A percentile compares a stretch with the other conserved stretches of the same genome.
These are phyloP conservation scores for Paramecium biaurelia DNA, from an alignment of 73 alveolate genomes.

Conservation along the genomic window DNA sequence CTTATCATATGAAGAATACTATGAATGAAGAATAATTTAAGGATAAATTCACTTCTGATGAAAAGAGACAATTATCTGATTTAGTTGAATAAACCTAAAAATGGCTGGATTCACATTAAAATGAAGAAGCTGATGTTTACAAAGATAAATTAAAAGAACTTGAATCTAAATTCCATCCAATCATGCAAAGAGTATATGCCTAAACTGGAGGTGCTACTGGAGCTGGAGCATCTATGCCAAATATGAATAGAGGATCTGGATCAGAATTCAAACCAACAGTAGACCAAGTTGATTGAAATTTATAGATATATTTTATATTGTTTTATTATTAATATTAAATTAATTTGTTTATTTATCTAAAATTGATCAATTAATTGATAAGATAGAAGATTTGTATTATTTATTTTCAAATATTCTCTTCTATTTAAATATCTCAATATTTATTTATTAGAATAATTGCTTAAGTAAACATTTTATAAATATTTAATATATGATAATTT, in stretches of 20 bases:
- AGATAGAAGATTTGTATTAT: neutral
- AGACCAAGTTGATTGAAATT: neutral
- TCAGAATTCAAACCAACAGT: slow-evolving; percentile 2
- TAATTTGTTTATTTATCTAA: neutral
- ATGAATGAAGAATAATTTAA: slow-evolving; percentile 73
- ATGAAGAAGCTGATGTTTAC: slow-evolving; percentile 27
- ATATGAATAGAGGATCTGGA: slow-evolving; percentile 17
- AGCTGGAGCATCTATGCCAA: slow-evolving; percentile 78
- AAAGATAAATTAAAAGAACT: slow-evolving; percentile 76
- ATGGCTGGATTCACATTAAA: slow-evolving; percentile 41
- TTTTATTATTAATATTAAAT: too few species aligned
- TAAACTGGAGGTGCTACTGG: slow-evolving; percentile 71
- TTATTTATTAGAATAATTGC: neutral
- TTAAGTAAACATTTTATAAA: slow-evolving; percentile 22
- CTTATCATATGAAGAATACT: slow-evolving; percentile 67
- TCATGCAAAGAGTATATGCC: slow-evolving; percentile 85
- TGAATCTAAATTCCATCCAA: slow-evolving; percentile 87
- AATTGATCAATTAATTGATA: neutral
- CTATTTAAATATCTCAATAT: neutral
- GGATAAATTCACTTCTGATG: slow-evolving; percentile 34
- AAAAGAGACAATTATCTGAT: neutral
- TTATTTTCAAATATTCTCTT: too few species aligned
- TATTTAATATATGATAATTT: neutral
- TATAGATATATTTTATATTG: neutral
- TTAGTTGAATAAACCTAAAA: slow-evolving; percentile 11